Evolutionary conservation across 306 rosid genomes (phyloP).

Genomic region (Inga oerstediana): DNA sequence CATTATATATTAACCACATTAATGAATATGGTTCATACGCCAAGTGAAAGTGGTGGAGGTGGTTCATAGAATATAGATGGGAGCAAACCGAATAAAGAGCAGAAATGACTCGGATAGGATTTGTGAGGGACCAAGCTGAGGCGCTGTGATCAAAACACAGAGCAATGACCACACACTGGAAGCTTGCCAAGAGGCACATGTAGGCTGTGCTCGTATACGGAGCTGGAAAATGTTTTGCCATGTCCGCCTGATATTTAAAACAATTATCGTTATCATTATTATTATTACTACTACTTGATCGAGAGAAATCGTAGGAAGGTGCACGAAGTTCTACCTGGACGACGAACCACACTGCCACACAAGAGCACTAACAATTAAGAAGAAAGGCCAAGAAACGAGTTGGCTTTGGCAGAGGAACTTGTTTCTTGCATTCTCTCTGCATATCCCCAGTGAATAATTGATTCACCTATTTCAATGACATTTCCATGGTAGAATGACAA

Average conservation of each 20-base stretch:
- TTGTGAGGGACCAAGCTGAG: constrained; percentile 65
- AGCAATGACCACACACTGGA: constrained; percentile 66
- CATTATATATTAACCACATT: not conserved
- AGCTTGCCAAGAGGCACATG: constrained; percentile 62
- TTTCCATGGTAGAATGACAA: constrained; percentile 82
- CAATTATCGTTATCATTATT: not conserved
- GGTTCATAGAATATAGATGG: not conserved
- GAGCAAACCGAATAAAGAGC: constrained; percentile 56
- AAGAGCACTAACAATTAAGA: constrained; percentile 49
- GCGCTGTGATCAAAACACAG: constrained; percentile 36
- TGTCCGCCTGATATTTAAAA: constrained; percentile 50
- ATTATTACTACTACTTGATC: not conserved
- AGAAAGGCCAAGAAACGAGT: constrained; percentile 51
- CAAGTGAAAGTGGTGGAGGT: not conserved
- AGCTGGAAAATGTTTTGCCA: constrained; percentile 59
- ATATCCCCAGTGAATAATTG: constrained; percentile 67
- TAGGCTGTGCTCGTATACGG: constrained; percentile 70
- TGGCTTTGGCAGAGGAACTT: constrained; percentile 24
- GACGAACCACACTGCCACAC: constrained; percentile 63
- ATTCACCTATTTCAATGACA: constrained; percentile 43
- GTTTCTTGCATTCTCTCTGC: constrained; percentile 42
- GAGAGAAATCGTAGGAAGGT: not conserved
- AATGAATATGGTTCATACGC: not conserved
- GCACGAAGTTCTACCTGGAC: constrained; percentile 48
- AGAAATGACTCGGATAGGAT: constrained; percentile 48